Conservation (phyloP, 1,139 yeast genomes). For the Suhomyces panamericanus region DNA sequence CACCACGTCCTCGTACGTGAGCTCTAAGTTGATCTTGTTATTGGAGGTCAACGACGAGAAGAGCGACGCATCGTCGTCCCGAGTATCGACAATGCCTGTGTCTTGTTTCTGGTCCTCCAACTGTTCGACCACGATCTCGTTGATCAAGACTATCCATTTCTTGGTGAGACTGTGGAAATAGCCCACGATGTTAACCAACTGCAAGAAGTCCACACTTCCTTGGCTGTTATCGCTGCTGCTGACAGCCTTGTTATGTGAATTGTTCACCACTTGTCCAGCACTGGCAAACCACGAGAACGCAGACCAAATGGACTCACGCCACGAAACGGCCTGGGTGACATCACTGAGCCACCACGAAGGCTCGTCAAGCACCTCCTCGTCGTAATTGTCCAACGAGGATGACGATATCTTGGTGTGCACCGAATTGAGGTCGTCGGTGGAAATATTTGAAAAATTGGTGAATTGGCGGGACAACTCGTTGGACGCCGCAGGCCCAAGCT, state of each 20-base stretch:
- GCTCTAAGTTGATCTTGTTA: conserved; percentile 32
- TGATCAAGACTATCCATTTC: conserved; percentile 41
- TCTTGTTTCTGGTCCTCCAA: conserved; percentile 17
- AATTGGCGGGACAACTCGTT: conserved; percentile 6
- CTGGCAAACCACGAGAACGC: conserved; percentile 85
- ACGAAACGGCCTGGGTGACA: conserved; percentile 54
- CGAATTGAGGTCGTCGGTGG: conserved; percentile 24
- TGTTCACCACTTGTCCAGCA: conserved; percentile 59
- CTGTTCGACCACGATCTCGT: conserved; percentile 39
- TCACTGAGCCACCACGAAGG: conserved; percentile 48
- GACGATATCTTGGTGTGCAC: conserved; percentile 22
- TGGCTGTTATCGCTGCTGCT: conserved; percentile 3
- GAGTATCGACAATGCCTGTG: neutral
- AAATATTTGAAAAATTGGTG: conserved; percentile 17
- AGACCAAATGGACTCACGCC: conserved; percentile 68
- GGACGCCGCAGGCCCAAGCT: neutral
- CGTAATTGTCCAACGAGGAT: conserved; percentile 8
- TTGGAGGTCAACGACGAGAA: conserved; percentile 12
- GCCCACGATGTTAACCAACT: conserved; percentile 47
- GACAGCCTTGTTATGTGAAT: conserved; percentile 4
- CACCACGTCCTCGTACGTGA: conserved; percentile 55
- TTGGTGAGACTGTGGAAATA: conserved; percentile 56
- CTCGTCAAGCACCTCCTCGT: conserved; percentile 24
- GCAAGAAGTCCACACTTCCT: conserved; percentile 15
- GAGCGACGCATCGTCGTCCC: conserved; percentile 10